phyloP scores from a whole-genome alignment of 108 stramenopile species.

The Parietichytrium sp. region DNA sequence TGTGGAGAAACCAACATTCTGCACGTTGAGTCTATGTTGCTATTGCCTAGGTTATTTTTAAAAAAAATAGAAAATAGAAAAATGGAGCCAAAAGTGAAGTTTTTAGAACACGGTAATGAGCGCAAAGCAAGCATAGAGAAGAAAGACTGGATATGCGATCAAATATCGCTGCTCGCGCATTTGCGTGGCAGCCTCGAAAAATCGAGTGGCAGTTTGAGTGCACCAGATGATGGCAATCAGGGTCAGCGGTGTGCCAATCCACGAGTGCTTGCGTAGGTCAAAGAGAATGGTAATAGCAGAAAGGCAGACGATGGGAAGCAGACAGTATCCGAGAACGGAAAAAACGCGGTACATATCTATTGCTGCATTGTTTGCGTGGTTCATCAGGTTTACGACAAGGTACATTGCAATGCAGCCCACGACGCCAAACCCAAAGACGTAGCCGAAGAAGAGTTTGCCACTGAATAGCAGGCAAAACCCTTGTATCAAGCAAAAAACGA shows the following conservation, averaged over 20 bases:
- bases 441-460: conserved; percentile 95
- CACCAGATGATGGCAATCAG: conserved; percentile 83
- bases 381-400: conserved; percentile 86
- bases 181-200: conserved; percentile 80
- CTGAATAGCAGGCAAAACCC: conserved; percentile 83
- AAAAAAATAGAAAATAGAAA: too few species aligned
- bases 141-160: conserved; percentile 90
- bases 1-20: too few species aligned
- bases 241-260: conserved; percentile 73
- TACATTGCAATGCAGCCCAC: conserved; percentile 86
- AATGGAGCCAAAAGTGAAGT: too few species aligned
- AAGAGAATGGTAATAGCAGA: conserved; percentile 79
- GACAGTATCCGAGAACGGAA: conserved; percentile 88
- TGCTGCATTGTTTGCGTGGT: conserved; percentile 43
- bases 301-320: conserved; percentile 91
- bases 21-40: too few species aligned
- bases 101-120: conserved; percentile 94
- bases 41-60: too few species aligned
- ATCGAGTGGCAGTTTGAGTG: conserved; percentile 78
- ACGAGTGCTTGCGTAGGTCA: conserved; percentile 60
- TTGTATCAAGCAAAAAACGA: conserved; percentile 79
- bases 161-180: conserved; percentile 91
- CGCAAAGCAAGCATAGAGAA: conserved; percentile 95
- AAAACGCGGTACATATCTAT: conserved; percentile 71
- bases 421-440: conserved; percentile 92